These are phyloP conservation scores for Chlamydomonas applanata DNA, from an alignment of 139 green algal species.

Conservation along the genomic window DNA sequence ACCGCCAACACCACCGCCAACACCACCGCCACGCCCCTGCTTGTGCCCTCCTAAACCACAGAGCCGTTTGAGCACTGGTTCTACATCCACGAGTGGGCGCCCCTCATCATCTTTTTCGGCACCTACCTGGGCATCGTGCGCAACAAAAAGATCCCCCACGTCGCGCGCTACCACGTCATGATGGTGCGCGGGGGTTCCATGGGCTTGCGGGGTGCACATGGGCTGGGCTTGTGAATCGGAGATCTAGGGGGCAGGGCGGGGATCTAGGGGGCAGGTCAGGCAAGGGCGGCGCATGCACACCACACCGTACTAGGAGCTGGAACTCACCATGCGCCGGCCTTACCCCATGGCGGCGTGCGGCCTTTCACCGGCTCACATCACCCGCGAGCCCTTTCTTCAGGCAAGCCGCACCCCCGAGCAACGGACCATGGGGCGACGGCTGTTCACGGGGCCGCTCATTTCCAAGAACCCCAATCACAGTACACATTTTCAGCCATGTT, in stretches of 20 bases:
- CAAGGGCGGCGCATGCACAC: too few species aligned
- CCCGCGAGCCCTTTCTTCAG: not conserved
- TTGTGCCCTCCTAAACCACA: not conserved
- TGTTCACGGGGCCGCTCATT: constrained; percentile 5
- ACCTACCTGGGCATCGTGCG: constrained; percentile 64
- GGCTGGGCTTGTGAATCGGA: too few species aligned
- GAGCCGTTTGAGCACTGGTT: constrained; percentile 70
- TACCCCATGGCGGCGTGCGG: not conserved
- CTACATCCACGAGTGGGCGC: constrained; percentile 66
- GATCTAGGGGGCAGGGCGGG: too few species aligned
- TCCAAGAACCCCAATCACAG: not conserved
- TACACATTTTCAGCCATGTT: too few species aligned
- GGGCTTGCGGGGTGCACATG: too few species aligned
- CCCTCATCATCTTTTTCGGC: constrained; percentile 68
- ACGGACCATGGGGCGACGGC: not conserved
- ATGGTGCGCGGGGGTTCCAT: too few species aligned
- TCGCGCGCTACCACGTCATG: constrained; percentile 67
- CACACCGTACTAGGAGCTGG: too few species aligned
- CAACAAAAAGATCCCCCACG: constrained; percentile 66
- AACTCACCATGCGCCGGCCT: constrained; percentile 5
- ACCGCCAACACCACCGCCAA: too few species aligned
- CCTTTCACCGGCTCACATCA: not conserved
- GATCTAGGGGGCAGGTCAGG: too few species aligned
- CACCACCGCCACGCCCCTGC: not conserved
- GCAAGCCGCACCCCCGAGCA: not conserved